Base-by-base conservation (phyloP, 345 rosid species). In the Moricandia moricandioides region DNA sequence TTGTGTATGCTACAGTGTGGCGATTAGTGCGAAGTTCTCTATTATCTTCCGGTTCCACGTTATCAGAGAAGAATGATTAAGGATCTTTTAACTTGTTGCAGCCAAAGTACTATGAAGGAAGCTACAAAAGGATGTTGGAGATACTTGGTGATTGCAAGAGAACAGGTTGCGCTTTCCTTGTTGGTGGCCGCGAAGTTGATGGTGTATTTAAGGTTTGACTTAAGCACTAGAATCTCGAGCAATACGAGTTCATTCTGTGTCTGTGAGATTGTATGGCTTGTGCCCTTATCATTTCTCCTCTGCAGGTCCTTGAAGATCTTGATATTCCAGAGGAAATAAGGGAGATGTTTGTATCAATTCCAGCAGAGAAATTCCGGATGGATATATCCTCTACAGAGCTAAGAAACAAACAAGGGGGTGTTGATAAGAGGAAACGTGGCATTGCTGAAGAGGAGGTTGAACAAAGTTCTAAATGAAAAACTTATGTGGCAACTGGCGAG, bases 81-180 rank as follows among this genome's bases (percentile, higher is more conserved):
- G 62, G 17, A 14, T 71, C 24, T 29, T 21, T 21, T 8, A 39
- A 64, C 43, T 59, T 77, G 56, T 83, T 85, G 68, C 83, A 92
- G 99, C 87, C 93, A 21, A 95, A 92, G 74, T 95, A 95, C 83
- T 95, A 90, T 52, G 85, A 83, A 33, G 96, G 97, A 24, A 78
- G 84, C 79, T 45, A 73, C 58, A 74, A 68, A 58, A 88, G 82
- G 84, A 95, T 95, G 99, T 45, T 89, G 56, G 91, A 89, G 71
- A 74, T 85, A 58, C 90, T 95, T 33, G 71, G 68, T 45, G 84
- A 80, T 72, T 92, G 97, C 87, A 87, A 89, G 79, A 78, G 70
- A 73, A 87, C 86, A 18, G 97, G 97, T 73, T 90, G 97, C 87
- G 82, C 75, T 65, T 92, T 95, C 78, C 83, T 90, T 68, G 97